Conservation (phyloP, 176 grass and related monocot species). For the Aegilops speltoides region DNA sequence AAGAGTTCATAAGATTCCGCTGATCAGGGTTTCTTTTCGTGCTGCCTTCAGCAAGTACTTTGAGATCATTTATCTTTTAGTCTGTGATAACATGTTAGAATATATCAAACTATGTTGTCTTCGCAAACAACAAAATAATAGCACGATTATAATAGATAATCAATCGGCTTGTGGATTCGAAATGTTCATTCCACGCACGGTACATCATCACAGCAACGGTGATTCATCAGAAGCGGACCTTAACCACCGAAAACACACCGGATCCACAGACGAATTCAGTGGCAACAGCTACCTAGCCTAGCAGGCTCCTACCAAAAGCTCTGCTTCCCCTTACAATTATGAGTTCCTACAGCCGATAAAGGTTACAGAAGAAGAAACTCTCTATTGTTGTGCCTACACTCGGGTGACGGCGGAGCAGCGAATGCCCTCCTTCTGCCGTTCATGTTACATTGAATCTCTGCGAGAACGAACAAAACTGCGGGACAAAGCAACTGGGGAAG, state of each 20-base stretch:
- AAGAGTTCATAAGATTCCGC: conserved; percentile 34
- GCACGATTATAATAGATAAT: neutral
- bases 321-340: no score
- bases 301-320: no score
- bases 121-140: no score
- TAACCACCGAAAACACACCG: neutral
- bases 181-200: neutral
- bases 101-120: neutral
- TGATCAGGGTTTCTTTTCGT: conserved; percentile 4
- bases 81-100: conserved; percentile 39
- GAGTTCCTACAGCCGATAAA: no score
- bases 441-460: no score
- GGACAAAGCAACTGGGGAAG: neutral
- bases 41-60: conserved; percentile 54
- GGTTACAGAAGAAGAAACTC: no score
- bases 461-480: neutral
- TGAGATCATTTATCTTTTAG: conserved; percentile 73
- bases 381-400: no score
- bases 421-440: no score
- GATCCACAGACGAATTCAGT: neutral
- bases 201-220: neutral
- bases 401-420: no score
- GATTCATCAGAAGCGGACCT: neutral
- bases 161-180: neutral
- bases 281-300: neutral